Evolutionary conservation across 768 basidiomycete genomes (phyloP), one percentile per base, ranked within the genome.

Genomic region (Boletus vinaceobasis): DNA sequence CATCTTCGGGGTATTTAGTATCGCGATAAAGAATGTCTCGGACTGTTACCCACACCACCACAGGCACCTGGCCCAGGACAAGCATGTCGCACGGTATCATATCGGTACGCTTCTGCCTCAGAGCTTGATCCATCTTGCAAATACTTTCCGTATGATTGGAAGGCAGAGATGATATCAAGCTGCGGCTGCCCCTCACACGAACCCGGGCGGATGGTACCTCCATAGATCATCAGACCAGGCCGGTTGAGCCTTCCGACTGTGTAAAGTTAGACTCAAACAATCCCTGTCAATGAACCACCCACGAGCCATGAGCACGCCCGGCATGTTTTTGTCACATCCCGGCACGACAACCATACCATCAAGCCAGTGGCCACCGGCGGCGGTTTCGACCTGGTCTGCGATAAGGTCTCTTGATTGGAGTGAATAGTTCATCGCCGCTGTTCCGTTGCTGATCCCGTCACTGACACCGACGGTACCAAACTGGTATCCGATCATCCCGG

Each of bases 261-360:
- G 37, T 27, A 43, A 17, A 7, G 40, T 70, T 5, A 67, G 59
- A 59, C 33, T 14, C 5, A 35, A 39, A 50, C 33, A 1, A 9
- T 15, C 31, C 17, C n/a, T 2, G 17, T 27, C 1, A 31, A 48
- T 21, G 47, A 50, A 47, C 13, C 27, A 83, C 90, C 74, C 65
- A 93, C 91, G 83, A 45, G 93, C 97, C 82, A 99, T 99, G 63
- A 98, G 78, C 36, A 97, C 95, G 57, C 97, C 97, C n/a, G 97
- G 97, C 96, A 99, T 98, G 75, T 99, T 99, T 77, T 99, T 99
- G 78, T 99, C 96, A 69, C 93, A 98, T 38, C 95, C 97, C 21
- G 97, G 97, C 50, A 99, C 79, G 55, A 93, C 93, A 37, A 98
- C 93, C 89, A 97, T 91, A 38, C 93, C 97, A 65, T 98, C 97